Evolutionary conservation across 2,329 filamentous ascomycete genomes (phyloP).

Genomic region (Neofusicoccum kwambonambiense): DNA sequence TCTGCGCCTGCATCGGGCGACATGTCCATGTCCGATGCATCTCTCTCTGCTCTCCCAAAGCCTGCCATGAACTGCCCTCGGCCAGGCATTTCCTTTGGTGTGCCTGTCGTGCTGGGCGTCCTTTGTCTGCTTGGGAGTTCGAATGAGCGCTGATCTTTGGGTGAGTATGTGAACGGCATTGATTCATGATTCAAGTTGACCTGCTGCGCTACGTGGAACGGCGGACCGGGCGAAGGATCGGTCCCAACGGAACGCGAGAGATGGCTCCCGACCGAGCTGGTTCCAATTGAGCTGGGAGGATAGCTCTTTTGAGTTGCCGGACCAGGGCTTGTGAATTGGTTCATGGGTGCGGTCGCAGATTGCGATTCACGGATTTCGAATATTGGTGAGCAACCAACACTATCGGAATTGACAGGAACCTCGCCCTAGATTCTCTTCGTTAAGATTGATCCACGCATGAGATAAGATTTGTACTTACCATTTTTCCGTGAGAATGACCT

Average conservation of each 20-base stretch:
- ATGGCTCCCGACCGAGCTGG: background rate
- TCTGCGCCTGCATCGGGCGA: slow-evolving; percentile 31
- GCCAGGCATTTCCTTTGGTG: background rate
- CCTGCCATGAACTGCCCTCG: background rate
- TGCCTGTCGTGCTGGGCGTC: background rate
- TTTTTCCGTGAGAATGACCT: background rate
- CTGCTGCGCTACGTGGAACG: slow-evolving; percentile 20
- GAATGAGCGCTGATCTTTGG: background rate
- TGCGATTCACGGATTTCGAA: slow-evolving; percentile 37
- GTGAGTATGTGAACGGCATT: slow-evolving; percentile 6
- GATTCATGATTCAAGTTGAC: slow-evolving; percentile 1
- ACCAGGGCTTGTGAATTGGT: slow-evolving; percentile 26
- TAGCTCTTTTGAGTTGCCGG: background rate
- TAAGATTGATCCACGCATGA: background rate
- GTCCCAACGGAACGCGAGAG: background rate
- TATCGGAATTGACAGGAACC: slow-evolving; percentile 28
- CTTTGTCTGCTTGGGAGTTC: slow-evolving; percentile 16
- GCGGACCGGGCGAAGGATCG: slow-evolving; percentile 5
- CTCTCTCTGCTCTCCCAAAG: background rate
- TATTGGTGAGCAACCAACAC: slow-evolving; percentile 32
- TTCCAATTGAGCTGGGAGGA: no score
- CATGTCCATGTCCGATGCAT: slow-evolving; percentile 37
- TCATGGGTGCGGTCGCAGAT: slow-evolving; percentile 24
- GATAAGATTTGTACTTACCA: background rate
- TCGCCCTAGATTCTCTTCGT: background rate